Base-by-base conservation (phyloP, 1,284 basidiomycete species). In the Malassezia psittaci region DNA sequence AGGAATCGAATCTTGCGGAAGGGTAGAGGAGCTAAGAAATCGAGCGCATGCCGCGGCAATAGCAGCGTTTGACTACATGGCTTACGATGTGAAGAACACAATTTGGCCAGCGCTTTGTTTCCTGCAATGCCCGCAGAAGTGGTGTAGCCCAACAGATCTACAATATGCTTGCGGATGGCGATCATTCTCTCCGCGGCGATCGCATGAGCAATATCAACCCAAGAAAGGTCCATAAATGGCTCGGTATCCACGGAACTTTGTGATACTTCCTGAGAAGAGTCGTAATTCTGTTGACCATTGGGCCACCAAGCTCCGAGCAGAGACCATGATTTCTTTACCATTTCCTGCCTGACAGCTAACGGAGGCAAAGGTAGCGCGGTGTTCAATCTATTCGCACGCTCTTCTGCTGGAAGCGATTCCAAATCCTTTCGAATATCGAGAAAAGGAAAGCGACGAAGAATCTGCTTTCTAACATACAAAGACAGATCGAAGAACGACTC, bases 121-220 rank as follows among this genome's bases (percentile, higher is more conserved):
- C 86, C 80, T 2, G 88, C 85, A 53, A 98, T 86, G 1, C 94
- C 94, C 82, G 94, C 93, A 44, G 89, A 91, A 48, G 88, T 94
- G 7, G 90, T 90, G 69, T 99, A 98, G 15, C 89, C 87, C 19
- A 98, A 79, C 65, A 83, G 81, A 29, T 79, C 77, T 51, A 81
- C 79, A 3, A 96, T 83, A 54, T 85, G 83, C 59, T 78, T 78
- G 61, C 87, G 80, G 40, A 85, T 82, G 50, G 81, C 82, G n/a
- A 79, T 78, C 85, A 96, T 93, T 38, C 93, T 75, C 72, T 90
- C 87, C 5, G 90, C 90, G 2, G 85, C 93, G 44, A 94, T 83
- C 1, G 85, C 86, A 37, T 98, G 77, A 0, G 89, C 89, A 45
- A 96, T 82, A 76, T 98, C 94, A 57, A 90, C 86, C 94, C 94